Evolutionary conservation across 2,329 filamentous ascomycete genomes (phyloP).

Genomic region (Microcyclospora pomicola): DNA sequence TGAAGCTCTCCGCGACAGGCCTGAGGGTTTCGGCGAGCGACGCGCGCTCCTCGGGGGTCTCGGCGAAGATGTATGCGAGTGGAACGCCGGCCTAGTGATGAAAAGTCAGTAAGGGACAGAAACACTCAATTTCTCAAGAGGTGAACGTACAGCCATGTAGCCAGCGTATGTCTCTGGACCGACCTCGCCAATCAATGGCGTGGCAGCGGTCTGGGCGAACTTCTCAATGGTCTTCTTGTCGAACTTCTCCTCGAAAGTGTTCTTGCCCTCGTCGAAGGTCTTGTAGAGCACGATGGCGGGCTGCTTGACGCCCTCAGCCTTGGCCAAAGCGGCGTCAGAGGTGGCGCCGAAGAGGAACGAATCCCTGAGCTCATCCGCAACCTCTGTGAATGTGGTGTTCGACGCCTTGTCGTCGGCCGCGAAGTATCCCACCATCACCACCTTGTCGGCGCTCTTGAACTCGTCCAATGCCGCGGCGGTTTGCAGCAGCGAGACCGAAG

Average conservation of each 20-base stretch:
- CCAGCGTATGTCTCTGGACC: slow-evolving; percentile 90
- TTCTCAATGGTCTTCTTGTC: slow-evolving; percentile 63
- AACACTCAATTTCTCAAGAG: not conserved
- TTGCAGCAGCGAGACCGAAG: slow-evolving; percentile 71
- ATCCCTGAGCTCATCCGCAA: slow-evolving; percentile 67
- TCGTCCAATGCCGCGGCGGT: slow-evolving; percentile 68
- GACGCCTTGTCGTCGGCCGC: slow-evolving; percentile 66
- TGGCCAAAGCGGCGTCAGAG: slow-evolving; percentile 68
- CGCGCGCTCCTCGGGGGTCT: slow-evolving; percentile 78
- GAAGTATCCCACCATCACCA: slow-evolving; percentile 84
- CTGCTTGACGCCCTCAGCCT: slow-evolving; percentile 77
- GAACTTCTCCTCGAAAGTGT: slow-evolving; percentile 67
- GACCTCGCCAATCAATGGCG: slow-evolving; percentile 86
- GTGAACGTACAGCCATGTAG: slow-evolving; percentile 66
- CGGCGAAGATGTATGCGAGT: slow-evolving; percentile 94
- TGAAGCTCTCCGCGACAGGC: slow-evolving; percentile 78
- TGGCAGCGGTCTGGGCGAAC: slow-evolving; percentile 75
- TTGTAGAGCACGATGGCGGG: slow-evolving; percentile 93
- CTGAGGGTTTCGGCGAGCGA: slow-evolving; percentile 64
- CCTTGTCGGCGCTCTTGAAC: slow-evolving; percentile 97
- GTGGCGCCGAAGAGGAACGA: slow-evolving; percentile 84
- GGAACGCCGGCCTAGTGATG: slow-evolving; percentile 59
- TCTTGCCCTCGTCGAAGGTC: slow-evolving; percentile 93
- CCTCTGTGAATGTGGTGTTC: slow-evolving; percentile 69
- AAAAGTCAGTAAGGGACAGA: slow-evolving; percentile 1